These are phyloP conservation scores for Aspergillus sp. DNA, from an alignment of 2,329 filamentous ascomycete species.

Conservation along the genomic window DNA sequence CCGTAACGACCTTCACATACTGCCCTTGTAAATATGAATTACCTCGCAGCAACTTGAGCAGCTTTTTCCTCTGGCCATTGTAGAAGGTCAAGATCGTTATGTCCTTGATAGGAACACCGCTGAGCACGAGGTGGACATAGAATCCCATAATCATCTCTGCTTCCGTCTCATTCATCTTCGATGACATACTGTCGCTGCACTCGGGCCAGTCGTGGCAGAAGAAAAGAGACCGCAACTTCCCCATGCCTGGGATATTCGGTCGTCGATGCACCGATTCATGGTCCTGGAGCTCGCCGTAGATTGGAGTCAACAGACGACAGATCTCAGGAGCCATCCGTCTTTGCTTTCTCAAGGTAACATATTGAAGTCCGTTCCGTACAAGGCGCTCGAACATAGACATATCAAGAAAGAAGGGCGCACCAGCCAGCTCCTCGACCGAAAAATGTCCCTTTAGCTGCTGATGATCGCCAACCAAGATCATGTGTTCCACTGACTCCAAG, in stretches of 20 bases:
- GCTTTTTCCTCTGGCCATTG: constrained; percentile 71
- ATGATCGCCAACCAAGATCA: constrained; percentile 75
- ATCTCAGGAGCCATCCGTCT: constrained; percentile 72
- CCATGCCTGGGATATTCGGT: constrained; percentile 62
- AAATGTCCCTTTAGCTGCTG: constrained; percentile 71
- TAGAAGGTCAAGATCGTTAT: constrained; percentile 89
- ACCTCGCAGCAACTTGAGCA: constrained; percentile 50
- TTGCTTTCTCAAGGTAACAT: constrained; percentile 65
- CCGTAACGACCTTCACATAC: constrained; percentile 67
- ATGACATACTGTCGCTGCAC: constrained; percentile 60
- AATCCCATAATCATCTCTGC: constrained; percentile 74
- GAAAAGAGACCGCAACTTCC: constrained; percentile 58
- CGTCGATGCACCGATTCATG: constrained; percentile 57
- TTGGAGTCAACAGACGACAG: constrained; percentile 58
- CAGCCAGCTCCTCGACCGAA: constrained; percentile 59
- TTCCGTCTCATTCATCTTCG: constrained; percentile 68
- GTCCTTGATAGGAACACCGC: constrained; percentile 57
- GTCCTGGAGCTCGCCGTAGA: constrained; percentile 61
- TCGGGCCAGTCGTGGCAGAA: constrained; percentile 68
- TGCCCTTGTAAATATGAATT: constrained; percentile 46
- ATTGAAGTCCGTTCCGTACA: constrained; percentile 64
- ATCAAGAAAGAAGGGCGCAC: constrained; percentile 64
- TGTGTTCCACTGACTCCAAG: constrained; percentile 61
- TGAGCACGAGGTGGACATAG: constrained; percentile 68
- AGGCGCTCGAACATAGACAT: constrained; percentile 79